Percentiles rank a stretch among this genome's conserved stretches.
Conservation (phyloP, 345 rosid genomes). For the Populus euphratica region DNA sequence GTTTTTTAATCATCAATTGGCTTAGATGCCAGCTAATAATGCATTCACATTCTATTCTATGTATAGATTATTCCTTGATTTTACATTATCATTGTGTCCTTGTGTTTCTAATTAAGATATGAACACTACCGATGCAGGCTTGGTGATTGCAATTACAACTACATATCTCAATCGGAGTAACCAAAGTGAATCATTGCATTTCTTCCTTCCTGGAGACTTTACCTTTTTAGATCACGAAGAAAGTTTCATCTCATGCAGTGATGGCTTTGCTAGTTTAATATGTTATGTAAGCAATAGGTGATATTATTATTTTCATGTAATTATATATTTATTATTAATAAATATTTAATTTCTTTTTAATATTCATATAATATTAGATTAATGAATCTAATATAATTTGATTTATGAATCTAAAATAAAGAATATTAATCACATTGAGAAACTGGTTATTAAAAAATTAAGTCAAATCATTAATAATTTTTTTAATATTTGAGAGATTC, state of each 20-base stretch:
- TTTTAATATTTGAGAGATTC: too few species aligned
- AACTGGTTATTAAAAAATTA: too few species aligned
- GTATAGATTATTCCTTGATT: background rate
- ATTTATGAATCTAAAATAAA: too few species aligned
- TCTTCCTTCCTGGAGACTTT: background rate
- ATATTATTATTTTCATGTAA: too few species aligned
- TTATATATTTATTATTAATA: too few species aligned
- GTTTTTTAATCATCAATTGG: background rate
- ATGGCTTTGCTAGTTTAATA: background rate
- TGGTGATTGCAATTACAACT: background rate
- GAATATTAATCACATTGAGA: too few species aligned
- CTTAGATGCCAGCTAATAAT: background rate
- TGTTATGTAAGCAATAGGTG: too few species aligned
- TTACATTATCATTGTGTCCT: constrained; percentile 8
- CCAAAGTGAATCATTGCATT: constrained; percentile 6
- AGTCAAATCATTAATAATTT: too few species aligned
- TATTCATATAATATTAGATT: too few species aligned
- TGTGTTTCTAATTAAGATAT: constrained; percentile 1
- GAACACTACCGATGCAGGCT: background rate
- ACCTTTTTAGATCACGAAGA: background rate
- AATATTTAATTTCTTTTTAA: too few species aligned
- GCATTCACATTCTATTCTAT: constrained; percentile 5
- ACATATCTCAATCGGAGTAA: background rate
- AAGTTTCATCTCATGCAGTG: background rate
- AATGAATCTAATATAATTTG: too few species aligned